Conservation (phyloP, 1,139 yeast genomes). For the Geotrichum candidum region DNA sequence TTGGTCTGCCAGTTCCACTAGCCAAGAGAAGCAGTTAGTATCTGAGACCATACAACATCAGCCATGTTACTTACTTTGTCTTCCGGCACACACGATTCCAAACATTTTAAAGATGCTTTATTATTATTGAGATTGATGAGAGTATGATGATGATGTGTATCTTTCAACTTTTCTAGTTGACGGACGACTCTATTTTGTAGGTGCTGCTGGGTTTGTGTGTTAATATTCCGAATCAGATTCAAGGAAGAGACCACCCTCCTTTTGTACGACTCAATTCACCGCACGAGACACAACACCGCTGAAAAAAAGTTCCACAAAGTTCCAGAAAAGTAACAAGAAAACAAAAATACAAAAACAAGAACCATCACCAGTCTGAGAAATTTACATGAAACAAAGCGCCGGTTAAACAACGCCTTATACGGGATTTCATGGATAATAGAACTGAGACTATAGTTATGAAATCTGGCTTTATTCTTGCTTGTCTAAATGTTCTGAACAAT, state of each 20-base stretch:
- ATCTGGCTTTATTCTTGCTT: too few species aligned
- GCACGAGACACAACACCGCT: neutral
- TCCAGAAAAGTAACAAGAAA: neutral
- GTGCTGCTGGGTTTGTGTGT: neutral
- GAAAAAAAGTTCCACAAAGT: neutral
- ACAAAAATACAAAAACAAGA: neutral
- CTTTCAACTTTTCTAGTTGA: neutral
- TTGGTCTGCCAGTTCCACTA: slow-evolving; percentile 36
- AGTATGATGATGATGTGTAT: neutral
- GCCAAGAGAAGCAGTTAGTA: slow-evolving; percentile 32
- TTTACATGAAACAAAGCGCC: neutral
- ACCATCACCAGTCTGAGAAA: neutral
- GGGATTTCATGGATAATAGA: too few species aligned
- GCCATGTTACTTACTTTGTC: slow-evolving; percentile 31
- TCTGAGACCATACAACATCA: neutral
- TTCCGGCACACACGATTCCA: slow-evolving; percentile 44
- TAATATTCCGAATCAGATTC: neutral
- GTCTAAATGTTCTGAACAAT: too few species aligned
- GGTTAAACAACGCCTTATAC: neutral
- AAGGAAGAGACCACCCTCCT: neutral
- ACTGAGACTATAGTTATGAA: too few species aligned
- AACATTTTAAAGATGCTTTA: slow-evolving; percentile 32
- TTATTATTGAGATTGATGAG: neutral
- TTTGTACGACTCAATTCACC: neutral
- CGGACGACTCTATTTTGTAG: neutral